Evolutionary conservation across 441 rosid species (phyloP).

Genomic region (Corymbia citriodora): DNA sequence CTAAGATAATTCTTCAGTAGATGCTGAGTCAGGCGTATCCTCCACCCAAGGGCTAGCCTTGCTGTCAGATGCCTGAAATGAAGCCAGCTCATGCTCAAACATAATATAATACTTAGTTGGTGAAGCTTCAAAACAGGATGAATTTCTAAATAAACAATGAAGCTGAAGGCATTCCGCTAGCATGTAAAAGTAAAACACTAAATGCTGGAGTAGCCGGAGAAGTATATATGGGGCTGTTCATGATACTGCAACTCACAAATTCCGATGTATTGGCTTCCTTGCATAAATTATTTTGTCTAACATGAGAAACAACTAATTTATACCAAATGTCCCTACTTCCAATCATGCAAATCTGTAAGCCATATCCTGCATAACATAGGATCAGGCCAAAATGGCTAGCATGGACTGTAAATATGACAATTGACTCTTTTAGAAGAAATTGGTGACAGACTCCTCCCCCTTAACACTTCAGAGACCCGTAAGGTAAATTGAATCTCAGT

Average conservation of each 20-base stretch:
- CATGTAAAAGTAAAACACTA: not conserved
- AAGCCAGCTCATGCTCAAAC: not conserved
- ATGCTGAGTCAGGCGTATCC: constrained; percentile 92
- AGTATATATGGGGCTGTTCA: not conserved
- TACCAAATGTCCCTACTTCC: not conserved
- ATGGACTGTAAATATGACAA: not conserved
- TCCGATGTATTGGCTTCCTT: not conserved
- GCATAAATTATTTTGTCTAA: not conserved
- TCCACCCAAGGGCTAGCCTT: constrained; percentile 95
- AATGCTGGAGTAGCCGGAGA: not conserved
- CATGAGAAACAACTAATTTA: not conserved
- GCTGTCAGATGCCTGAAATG: constrained; percentile 75
- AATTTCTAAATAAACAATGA: not conserved
- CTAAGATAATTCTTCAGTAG: constrained; percentile 80
- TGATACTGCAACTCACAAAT: not conserved
- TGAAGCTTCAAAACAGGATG: not conserved
- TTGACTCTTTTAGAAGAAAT: not conserved
- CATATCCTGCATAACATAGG: not conserved
- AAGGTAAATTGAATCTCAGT: not conserved
- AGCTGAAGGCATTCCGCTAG: not conserved
- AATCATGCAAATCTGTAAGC: not conserved
- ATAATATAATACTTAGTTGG: not conserved
- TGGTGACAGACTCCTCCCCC: not conserved
- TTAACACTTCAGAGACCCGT: not conserved
- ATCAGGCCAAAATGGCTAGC: not conserved